These are phyloP conservation scores for Tieghemostelium lacteum DNA, from an alignment of 78 protist species.

Conservation along the genomic window DNA sequence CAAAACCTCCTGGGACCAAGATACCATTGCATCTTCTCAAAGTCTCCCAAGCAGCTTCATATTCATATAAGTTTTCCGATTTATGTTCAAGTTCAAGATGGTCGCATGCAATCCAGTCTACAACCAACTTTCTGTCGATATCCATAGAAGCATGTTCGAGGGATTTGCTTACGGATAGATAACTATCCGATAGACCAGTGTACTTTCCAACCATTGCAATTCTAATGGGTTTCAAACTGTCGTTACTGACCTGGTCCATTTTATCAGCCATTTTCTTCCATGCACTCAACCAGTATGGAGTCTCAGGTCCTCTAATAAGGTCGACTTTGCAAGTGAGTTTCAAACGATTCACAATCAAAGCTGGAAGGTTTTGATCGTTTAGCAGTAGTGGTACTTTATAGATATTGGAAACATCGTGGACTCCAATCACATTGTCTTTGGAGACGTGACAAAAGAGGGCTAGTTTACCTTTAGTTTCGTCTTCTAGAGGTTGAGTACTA, in stretches of 20 bases:
- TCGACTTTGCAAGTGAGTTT: constrained; percentile 39
- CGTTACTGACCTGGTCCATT: constrained; percentile 65
- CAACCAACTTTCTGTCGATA: constrained; percentile 78
- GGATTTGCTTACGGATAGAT: constrained; percentile 91
- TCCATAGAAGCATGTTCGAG: constrained; percentile 90
- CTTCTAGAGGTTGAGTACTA: constrained; percentile 72
- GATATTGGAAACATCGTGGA: constrained; percentile 93
- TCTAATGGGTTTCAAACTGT: constrained; percentile 47
- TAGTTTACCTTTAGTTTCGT: constrained; percentile 82
- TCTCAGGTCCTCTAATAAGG: neutral
- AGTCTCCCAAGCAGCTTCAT: constrained; percentile 57
- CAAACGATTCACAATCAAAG: constrained; percentile 39
- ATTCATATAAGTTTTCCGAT: neutral
- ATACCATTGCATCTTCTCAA: constrained; percentile 88
- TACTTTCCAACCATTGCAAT: constrained; percentile 95
- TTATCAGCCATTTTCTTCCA: constrained; percentile 77
- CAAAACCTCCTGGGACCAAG: constrained; percentile 99
- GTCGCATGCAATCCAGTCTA: constrained; percentile 85
- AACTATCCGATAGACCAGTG: constrained; percentile 93
- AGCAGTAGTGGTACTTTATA: constrained; percentile 94
- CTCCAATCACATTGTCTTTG: constrained; percentile 81
- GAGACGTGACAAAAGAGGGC: constrained; percentile 95
- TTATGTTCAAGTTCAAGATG: constrained; percentile 39
- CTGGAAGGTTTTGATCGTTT: constrained; percentile 56
- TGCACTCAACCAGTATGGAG: constrained; percentile 63